Evolutionary conservation across 768 basidiomycete species (phyloP).

Genomic region (Obba rivulosa): DNA sequence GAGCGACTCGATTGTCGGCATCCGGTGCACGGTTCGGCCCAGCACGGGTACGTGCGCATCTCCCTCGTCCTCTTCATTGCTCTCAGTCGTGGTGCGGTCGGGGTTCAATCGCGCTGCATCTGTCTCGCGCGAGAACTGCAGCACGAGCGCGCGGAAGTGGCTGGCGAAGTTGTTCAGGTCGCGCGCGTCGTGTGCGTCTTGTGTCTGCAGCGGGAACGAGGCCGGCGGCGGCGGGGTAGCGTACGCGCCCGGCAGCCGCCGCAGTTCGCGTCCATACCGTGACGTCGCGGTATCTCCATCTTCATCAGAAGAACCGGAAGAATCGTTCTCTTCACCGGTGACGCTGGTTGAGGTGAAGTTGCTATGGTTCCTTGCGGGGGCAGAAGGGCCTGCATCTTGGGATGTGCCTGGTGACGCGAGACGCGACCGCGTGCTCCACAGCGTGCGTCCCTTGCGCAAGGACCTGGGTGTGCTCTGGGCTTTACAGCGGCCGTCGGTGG

Average conservation of each 20-base stretch:
- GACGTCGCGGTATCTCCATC: constrained; percentile 1
- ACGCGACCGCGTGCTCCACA: constrained; percentile 16
- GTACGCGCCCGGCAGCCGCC: constrained; percentile 8
- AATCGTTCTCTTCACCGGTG: neutral
- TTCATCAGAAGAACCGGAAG: constrained; percentile 13
- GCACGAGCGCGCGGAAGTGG: constrained; percentile 45
- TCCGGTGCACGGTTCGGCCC: constrained; percentile 60
- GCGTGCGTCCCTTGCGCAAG: constrained; percentile 6
- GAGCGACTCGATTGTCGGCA: constrained; percentile 79
- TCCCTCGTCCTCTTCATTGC: constrained; percentile 22
- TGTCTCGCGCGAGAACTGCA: constrained; percentile 47
- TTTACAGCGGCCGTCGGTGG: too few species aligned
- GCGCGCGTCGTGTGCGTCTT: neutral
- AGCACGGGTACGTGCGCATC: constrained; percentile 55
- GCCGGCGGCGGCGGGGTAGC: constrained; percentile 5
- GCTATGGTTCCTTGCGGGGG: too few species aligned
- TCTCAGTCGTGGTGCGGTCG: constrained; percentile 23
- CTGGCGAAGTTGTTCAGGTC: constrained; percentile 42
- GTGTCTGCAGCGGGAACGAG: neutral
- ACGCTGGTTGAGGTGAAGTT: neutral
- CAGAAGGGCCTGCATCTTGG: too few species aligned
- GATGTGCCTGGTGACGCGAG: constrained; percentile 11
- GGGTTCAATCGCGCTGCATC: constrained; percentile 35
- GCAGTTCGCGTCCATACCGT: constrained; percentile 10
- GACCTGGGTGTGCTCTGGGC: too few species aligned